Evolutionary conservation across 306 rosid species (phyloP).

Genomic region (Corylus avellana): DNA sequence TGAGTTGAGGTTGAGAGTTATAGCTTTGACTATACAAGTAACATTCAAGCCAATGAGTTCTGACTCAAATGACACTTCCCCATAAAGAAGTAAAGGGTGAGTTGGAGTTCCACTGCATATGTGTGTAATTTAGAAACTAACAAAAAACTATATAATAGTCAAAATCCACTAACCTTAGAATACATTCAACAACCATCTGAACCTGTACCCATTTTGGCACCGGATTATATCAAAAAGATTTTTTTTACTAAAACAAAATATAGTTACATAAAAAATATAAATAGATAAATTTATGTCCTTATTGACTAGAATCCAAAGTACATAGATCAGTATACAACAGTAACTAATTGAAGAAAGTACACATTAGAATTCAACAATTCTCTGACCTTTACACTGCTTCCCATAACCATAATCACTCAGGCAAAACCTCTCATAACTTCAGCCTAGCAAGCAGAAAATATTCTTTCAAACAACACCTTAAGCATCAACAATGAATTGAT

Average conservation of each 20-base stretch:
- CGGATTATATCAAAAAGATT: conserved; percentile 6
- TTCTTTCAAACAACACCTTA: conserved; percentile 32
- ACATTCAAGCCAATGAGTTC: too few species aligned
- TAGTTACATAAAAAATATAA: conserved; percentile 50
- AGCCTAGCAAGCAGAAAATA: conserved; percentile 22
- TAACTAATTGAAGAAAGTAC: conserved; percentile 44
- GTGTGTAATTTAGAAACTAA: too few species aligned
- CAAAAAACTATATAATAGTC: background rate
- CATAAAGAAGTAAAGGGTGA: too few species aligned
- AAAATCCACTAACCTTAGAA: background rate
- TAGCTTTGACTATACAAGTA: background rate
- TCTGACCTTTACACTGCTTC: conserved; percentile 48
- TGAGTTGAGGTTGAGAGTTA: background rate
- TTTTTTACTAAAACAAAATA: conserved; percentile 25
- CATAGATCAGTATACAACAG: conserved; percentile 45
- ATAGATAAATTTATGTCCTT: conserved; percentile 18
- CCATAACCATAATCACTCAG: conserved; percentile 30
- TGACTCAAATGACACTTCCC: too few species aligned
- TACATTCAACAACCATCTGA: background rate
- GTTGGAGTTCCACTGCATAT: too few species aligned
- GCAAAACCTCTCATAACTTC: conserved; percentile 26
- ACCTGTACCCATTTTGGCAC: background rate
- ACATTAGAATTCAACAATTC: conserved; percentile 44
- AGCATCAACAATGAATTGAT: conserved; percentile 89
- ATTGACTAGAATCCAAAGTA: conserved; percentile 30